These are phyloP conservation scores for Pestalotiopsis sp. DNA, from an alignment of 2,329 filamentous ascomycete genomes.

Conservation along the genomic window DNA sequence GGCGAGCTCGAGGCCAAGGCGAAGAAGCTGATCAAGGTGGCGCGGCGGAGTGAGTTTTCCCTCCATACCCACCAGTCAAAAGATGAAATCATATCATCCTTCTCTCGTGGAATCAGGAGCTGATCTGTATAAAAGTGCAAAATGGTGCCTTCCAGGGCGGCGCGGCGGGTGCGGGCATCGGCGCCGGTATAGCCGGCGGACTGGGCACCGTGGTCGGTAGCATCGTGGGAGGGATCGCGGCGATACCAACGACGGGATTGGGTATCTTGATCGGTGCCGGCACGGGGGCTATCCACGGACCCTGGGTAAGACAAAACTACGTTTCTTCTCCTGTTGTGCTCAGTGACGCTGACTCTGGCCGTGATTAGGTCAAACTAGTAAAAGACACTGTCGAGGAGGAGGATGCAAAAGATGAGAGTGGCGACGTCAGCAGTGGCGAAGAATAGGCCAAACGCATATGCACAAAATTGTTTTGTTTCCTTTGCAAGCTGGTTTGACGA, in stretches of 20 bases:
- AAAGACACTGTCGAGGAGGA: constrained; percentile 21
- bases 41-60: constrained; percentile 21
- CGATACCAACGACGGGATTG: constrained; percentile 33
- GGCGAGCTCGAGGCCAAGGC: constrained; percentile 32
- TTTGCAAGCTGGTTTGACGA: background rate
- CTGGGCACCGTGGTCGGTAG: constrained; percentile 32
- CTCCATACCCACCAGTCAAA: background rate
- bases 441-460: background rate
- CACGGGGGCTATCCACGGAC: constrained; percentile 34
- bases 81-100: too few relatives aligned
- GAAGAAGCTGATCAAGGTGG: constrained; percentile 31
- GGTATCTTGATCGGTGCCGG: constrained; percentile 34
- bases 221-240: constrained; percentile 31
- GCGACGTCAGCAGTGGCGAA: background rate
- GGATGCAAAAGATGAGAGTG: constrained; percentile 11
- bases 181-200: constrained; percentile 33
- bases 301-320: constrained; percentile 23
- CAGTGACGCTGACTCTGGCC: background rate
- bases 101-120: background rate
- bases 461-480: background rate
- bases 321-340: too few relatives aligned
- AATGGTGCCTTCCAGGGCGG: constrained; percentile 35
- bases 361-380: constrained; percentile 29
- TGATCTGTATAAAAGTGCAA: constrained; percentile 22
- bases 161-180: constrained; percentile 33